Percentiles rank a stretch among this genome's conserved stretches.
Conservation (phyloP, 345 rosid genomes). For the Anastatica hierochuntica region DNA sequence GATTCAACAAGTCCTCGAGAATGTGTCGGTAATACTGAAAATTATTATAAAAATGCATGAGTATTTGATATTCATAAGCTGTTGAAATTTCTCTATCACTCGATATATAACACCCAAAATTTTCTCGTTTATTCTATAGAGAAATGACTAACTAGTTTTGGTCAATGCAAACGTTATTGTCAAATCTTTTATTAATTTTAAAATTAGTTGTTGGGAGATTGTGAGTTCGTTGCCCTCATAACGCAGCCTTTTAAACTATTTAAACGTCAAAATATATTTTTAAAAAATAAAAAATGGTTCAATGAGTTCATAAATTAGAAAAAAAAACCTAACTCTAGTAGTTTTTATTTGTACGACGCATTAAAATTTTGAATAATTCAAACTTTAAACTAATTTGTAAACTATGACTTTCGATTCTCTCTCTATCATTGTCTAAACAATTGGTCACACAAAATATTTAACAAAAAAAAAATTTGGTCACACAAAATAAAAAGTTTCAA, state of each 20-base stretch:
- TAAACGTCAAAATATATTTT: background rate
- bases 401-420: background rate
- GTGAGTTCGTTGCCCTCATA: background rate
- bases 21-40: background rate
- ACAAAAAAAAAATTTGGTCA: too few species aligned
- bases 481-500: background rate
- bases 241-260: background rate
- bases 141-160: background rate
- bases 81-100: slow-evolving; percentile 10
- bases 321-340: background rate
- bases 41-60: slow-evolving; percentile 15
- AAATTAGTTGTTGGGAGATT: background rate
- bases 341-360: slow-evolving; percentile 1
- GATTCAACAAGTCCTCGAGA: slow-evolving; percentile 1
- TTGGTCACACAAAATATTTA: background rate
- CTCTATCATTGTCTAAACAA: background rate
- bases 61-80: slow-evolving; percentile 10
- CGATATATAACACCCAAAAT: background rate
- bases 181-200: background rate
- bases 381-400: background rate
- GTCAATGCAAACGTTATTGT: slow-evolving; percentile 8
- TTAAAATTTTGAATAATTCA: slow-evolving; percentile 1
- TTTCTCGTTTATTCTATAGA: slow-evolving; percentile 3
- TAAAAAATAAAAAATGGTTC: slow-evolving; percentile 2
- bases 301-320: background rate